A percentile compares a stretch with the other conserved stretches of the same genome.
These are phyloP conservation scores for Biscogniauxia marginata DNA, from an alignment of 2,329 filamentous ascomycete genomes.

Conservation along the genomic window DNA sequence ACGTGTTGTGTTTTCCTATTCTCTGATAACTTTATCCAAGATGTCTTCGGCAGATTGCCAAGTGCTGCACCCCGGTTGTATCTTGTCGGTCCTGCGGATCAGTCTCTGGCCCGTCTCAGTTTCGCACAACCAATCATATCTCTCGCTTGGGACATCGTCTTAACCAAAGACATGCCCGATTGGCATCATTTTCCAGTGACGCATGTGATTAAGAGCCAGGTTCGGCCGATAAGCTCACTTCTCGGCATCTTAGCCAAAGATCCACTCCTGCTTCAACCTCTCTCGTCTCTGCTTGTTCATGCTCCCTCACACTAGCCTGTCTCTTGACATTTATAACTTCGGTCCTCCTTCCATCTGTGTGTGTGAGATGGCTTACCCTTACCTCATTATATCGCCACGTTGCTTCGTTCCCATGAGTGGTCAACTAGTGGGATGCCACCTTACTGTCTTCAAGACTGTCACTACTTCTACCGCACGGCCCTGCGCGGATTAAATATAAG, in stretches of 20 bases:
- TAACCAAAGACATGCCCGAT: conserved; percentile 30
- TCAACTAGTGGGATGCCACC: conserved; percentile 66
- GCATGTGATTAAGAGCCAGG: conserved; percentile 30
- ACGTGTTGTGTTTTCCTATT: conserved; percentile 18
- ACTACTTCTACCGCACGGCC: conserved; percentile 90
- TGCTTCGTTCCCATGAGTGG: conserved; percentile 18
- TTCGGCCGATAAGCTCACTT: conserved; percentile 15
- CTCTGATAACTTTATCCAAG: conserved; percentile 26
- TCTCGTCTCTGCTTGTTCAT: background rate
- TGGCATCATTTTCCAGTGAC: conserved; percentile 20
- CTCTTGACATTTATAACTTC: background rate
- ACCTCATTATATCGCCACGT: conserved; percentile 8
- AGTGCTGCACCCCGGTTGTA: conserved; percentile 18
- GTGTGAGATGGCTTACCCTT: conserved; percentile 6
- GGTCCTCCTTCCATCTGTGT: background rate
- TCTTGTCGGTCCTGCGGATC: conserved; percentile 34
- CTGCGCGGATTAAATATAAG: conserved; percentile 81
- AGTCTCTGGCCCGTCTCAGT: conserved; percentile 22
- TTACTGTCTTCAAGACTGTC: conserved; percentile 82
- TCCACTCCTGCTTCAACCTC: conserved; percentile 13
- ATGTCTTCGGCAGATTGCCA: conserved; percentile 26
- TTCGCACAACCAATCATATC: conserved; percentile 28
- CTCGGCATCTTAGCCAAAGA: conserved; percentile 20
- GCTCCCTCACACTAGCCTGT: conserved; percentile 8
- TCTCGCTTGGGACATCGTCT: conserved; percentile 18